A percentile compares a stretch with the other conserved stretches of the same genome.
Conservation (phyloP, 2,329 filamentous ascomycete species). For the Pseudogymnoascus pannorum region DNA sequence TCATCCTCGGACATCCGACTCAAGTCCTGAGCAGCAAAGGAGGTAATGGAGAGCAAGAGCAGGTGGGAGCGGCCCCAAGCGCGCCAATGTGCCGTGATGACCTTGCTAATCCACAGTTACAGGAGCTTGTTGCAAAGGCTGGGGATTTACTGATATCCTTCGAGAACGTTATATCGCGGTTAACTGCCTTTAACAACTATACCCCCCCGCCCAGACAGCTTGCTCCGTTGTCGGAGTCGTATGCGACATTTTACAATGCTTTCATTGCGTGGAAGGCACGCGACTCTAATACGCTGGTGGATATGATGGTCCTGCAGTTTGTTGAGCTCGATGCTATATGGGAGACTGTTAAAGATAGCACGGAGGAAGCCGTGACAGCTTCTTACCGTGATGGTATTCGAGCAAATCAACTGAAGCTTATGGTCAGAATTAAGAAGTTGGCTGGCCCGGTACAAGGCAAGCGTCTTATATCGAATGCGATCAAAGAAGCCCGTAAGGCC, state of each 20-base stretch:
- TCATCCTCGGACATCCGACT: conserved; percentile 72
- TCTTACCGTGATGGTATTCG: conserved; percentile 76
- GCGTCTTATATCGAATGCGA: conserved; percentile 65
- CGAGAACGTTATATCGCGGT: conserved; percentile 61
- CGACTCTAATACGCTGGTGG: conserved; percentile 68
- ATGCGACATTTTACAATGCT: conserved; percentile 67
- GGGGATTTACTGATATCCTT: conserved; percentile 72
- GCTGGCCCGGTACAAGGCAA: conserved; percentile 66
- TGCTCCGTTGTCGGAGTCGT: conserved; percentile 58
- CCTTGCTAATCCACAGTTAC: conserved; percentile 53
- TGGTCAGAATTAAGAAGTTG: conserved; percentile 72
- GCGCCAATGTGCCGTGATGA: conserved; percentile 43
- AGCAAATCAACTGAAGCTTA: conserved; percentile 71
- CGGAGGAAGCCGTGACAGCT: conserved; percentile 62
- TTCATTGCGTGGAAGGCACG: conserved; percentile 81
- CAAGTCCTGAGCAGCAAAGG: conserved; percentile 72
- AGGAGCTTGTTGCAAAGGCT: conserved; percentile 70
- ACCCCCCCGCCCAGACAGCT: conserved; percentile 56
- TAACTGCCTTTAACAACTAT: conserved; percentile 60
- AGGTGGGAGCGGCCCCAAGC: conserved; percentile 39
- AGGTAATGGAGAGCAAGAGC: conserved; percentile 48
- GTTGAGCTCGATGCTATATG: conserved; percentile 78
- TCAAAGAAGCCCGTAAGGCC: conserved; percentile 61
- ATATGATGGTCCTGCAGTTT: conserved; percentile 81
- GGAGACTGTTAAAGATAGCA: conserved; percentile 74